phyloP scores from a whole-genome alignment of 2,329 filamentous ascomycete species.

The Aspergillus fructus region DNA sequence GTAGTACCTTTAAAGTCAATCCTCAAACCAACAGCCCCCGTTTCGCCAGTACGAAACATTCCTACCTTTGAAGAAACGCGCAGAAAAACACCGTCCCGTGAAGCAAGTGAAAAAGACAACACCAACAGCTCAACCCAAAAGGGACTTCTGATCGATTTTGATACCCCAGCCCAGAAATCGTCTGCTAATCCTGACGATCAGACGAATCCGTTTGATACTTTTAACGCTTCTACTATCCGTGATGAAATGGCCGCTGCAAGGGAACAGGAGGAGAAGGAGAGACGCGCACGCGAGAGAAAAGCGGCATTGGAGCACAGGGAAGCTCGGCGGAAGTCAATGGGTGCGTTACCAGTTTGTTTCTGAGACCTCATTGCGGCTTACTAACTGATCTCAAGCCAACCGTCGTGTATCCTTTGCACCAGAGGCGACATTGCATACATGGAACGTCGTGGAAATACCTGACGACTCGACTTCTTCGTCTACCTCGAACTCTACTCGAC shows the following conservation, averaged over 20 bases:
- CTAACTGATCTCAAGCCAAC: constrained; percentile 57
- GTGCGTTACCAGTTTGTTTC: constrained; percentile 33
- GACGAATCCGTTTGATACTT: constrained; percentile 49
- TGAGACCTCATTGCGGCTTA: not conserved
- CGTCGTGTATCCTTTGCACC: constrained; percentile 95
- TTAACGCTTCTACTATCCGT: constrained; percentile 41
- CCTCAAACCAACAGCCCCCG: constrained; percentile 72
- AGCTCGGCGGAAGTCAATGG: constrained; percentile 86
- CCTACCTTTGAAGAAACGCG: constrained; percentile 57
- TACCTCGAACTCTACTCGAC: constrained; percentile 70
- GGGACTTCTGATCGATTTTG: constrained; percentile 45
- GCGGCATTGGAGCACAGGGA: constrained; percentile 72
- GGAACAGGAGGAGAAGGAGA: constrained; percentile 68
- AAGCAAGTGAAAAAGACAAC: constrained; percentile 21
- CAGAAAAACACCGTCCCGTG: constrained; percentile 40
- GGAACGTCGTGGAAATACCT: constrained; percentile 86
- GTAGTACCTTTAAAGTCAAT: constrained; percentile 63
- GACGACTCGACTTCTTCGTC: constrained; percentile 82
- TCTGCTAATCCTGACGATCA: constrained; percentile 40
- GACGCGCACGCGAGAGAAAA: constrained; percentile 56
- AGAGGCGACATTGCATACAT: constrained; percentile 94
- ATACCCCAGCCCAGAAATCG: constrained; percentile 36
- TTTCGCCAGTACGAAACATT: constrained; percentile 65
- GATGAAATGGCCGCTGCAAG: constrained; percentile 63
- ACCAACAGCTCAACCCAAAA: constrained; percentile 26